Evolutionary conservation across 1,284 basidiomycete species (phyloP).

Genomic region (Ganoderma resinaceum): DNA sequence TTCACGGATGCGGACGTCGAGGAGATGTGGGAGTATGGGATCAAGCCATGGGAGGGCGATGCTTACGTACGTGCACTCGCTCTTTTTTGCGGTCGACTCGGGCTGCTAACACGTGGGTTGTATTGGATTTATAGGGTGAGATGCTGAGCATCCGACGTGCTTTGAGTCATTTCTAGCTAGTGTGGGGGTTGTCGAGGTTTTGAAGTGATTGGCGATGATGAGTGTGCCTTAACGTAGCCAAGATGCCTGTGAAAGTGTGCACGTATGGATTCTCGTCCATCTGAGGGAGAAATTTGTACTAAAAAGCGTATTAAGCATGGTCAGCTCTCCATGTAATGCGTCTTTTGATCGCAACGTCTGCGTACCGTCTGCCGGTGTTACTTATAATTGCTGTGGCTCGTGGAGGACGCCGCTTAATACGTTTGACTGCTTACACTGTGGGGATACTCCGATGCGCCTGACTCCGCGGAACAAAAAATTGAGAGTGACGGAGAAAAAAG

Average conservation of each 20-base stretch:
- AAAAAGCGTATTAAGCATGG: too few species aligned
- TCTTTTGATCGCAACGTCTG: too few species aligned
- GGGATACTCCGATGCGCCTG: too few species aligned
- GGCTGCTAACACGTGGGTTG: background rate
- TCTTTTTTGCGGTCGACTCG: background rate
- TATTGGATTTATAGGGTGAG: background rate
- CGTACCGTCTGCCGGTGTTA: too few species aligned
- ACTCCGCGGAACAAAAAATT: background rate
- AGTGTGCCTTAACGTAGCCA: background rate
- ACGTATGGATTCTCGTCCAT: background rate
- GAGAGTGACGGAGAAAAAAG: background rate
- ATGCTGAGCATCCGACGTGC: background rate
- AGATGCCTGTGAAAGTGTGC: background rate
- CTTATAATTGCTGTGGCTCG: too few species aligned
- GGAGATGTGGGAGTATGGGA: slow-evolving; percentile 47
- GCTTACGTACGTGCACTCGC: slow-evolving; percentile 42
- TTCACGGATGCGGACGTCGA: slow-evolving; percentile 46
- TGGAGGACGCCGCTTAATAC: too few species aligned
- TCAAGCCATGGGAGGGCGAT: slow-evolving; percentile 55
- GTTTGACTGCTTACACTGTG: too few species aligned
- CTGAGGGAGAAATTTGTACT: too few species aligned
- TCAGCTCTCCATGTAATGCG: too few species aligned
- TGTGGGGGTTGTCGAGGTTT: background rate
- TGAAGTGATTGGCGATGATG: background rate
- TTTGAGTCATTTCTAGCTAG: background rate